Base-by-base conservation (phyloP, 2,329 filamentous ascomycete genomes). In the Akanthomyces uredinophilus region DNA sequence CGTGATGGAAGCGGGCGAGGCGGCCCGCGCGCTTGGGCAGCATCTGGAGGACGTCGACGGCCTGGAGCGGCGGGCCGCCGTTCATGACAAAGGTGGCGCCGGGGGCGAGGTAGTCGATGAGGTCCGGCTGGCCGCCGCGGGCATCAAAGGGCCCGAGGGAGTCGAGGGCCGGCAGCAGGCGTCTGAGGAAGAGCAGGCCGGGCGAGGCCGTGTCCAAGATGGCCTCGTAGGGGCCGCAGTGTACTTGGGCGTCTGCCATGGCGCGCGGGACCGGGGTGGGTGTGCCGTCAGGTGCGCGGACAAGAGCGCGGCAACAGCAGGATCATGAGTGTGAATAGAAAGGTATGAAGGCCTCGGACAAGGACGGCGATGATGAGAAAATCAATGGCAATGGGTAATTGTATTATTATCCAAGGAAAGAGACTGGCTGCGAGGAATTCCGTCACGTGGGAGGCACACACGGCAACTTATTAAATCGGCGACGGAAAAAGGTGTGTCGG, bases 111-210 rank as follows among this genome's bases (percentile, higher is more conserved):
- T 41, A 56, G 37, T 51, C 27, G 24, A 53, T 22, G 32, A 62
- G 47, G 18, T 51, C 53, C 7, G 56, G 60, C 50, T 53, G 41
- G 24, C 50, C 35, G 56, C 22, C 46, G 10, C 46, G 4, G 39
- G 37, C 55, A 43, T 57, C 57, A 44, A 64, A 63, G 20, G 64
- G 63, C 22, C 58, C 61, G 14, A 65, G 60, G 7, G 63, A 59
- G 54, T 65, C 64, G 27, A 64, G 63, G 5, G 63, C 61, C n/a
- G 64, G 64, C 10, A 64, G 57, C 29, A 65, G 52, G 20, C 29
- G 35, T 24, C 63, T 61, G 47, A 65, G 61, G 27, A 65, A 65
- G 44, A 64, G 56, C n/a, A 65, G 53, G 11, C 64, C 64, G 2
- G 60, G 63, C 1, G 64, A 64, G 2, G 64, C 57, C 29, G 60